Percentiles rank a stretch among this genome's conserved stretches.
phyloP scores from a whole-genome alignment of 2,329 filamentous ascomycete species.

The Phyllosticta citribraziliensis region DNA sequence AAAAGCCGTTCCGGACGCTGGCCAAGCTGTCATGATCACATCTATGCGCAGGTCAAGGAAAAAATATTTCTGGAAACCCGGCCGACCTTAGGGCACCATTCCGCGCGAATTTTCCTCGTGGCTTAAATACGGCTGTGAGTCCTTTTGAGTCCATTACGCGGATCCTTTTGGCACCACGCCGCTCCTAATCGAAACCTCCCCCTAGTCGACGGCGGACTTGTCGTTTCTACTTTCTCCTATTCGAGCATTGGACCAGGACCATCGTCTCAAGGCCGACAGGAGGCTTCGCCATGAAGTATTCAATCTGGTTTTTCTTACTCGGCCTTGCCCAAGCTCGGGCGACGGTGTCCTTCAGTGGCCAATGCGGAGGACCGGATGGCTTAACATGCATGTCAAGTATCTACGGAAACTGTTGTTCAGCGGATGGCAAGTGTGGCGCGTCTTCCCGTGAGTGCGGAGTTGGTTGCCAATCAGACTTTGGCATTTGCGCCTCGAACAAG shows the following conservation, averaged over 20 bases:
- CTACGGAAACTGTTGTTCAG: constrained; percentile 17
- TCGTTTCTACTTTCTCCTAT: neutral
- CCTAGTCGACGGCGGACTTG: neutral
- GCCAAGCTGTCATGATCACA: neutral
- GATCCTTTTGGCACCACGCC: neutral
- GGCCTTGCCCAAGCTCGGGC: constrained; percentile 3
- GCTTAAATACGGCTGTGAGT: neutral
- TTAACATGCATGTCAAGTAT: constrained; percentile 15
- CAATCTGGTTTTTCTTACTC: constrained; percentile 4
- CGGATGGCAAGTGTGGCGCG: constrained; percentile 15
- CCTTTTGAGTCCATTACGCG: neutral
- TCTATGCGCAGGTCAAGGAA: neutral
- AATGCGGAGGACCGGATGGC: constrained; percentile 14
- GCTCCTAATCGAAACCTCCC: neutral
- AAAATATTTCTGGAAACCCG: neutral
- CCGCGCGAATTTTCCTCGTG: neutral
- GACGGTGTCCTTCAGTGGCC: constrained; percentile 15
- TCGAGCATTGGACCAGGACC: neutral
- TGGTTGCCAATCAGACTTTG: constrained; percentile 17
- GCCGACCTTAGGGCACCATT: neutral
- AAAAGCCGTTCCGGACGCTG: neutral
- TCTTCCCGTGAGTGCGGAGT: constrained; percentile 14
- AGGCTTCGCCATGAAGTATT: constrained; percentile 1
- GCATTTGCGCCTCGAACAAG: constrained; percentile 14
- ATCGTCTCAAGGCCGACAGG: neutral